Evolutionary conservation across 2,329 filamentous ascomycete genomes (phyloP), one percentile per base, ranked within the genome.

Genomic region (Ophiostoma himal-ulmi): DNA sequence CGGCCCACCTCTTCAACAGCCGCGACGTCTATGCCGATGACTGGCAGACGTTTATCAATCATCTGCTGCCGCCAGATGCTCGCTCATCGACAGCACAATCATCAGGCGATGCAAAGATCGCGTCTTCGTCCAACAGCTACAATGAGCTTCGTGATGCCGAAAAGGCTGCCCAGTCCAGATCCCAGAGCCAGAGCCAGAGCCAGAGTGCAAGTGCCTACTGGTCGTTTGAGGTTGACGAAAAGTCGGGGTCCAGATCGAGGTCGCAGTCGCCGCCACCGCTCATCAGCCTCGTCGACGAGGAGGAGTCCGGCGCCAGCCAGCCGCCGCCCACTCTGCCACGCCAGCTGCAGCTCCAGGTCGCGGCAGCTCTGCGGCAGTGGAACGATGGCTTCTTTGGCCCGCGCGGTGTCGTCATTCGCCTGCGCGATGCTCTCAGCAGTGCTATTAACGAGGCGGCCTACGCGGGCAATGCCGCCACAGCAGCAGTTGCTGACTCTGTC

Each of bases 41-140:
- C 75, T 89, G 86, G 86, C 80, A 82, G 48, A 87, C 86, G 0
- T 88, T 89, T 76, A 73, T 86, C 65, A 87, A 87, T 74, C 84
- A 83, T 72, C 76, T 88, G 20, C 76, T 88, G 30, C 85, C 86
- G 83, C 69, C 79, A 30, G 20, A 5, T 48, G 3, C 14, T 14
- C 22, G 13, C 11, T 34, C 54, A 1, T 13, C 57, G 8, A 34
- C 17, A 13, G 36, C 62, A 30, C 30, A 30, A 65, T 22, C 22
- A 48, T 3, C 65, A 48, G 11, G 11, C 2, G 65, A 67, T 26
- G 34, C 62, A 13, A 65, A 65, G 62, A 14, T 39, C 4, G 7
- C 20, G n/a, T 57, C 52, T 10, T 57, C 22, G n/a, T 65, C 62
- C 2, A 64, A 26, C 17, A 48, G 36, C 66, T 60, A 57, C 36